Percentiles rank a stretch among this genome's conserved stretches.
Conservation (phyloP, 2,329 filamentous ascomycete species). For the Colletotrichum sidae region DNA sequence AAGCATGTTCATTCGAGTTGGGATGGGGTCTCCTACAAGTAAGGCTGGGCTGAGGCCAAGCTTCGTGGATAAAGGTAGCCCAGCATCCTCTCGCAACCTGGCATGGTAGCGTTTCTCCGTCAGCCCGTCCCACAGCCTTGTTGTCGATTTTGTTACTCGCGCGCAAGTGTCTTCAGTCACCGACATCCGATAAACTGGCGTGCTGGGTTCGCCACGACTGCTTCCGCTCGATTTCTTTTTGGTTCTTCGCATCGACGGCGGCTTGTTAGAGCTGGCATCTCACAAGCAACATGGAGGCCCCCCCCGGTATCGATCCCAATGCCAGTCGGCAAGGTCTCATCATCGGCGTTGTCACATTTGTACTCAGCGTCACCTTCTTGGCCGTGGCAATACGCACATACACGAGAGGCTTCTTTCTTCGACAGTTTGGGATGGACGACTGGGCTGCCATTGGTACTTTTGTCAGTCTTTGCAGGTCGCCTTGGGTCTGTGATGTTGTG, state of each 20-base stretch:
- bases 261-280: not conserved
- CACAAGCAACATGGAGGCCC: conserved; percentile 27
- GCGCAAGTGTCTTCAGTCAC: no score
- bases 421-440: conserved; percentile 44
- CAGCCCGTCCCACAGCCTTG: conserved; percentile 1
- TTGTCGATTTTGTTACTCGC: not conserved
- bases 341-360: conserved; percentile 2
- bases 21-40: not conserved
- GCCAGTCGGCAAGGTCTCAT: conserved; percentile 11
- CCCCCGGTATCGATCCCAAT: conserved; percentile 20
- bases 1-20: not conserved
- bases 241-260: not conserved
- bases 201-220: not conserved
- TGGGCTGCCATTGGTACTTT: conserved; percentile 41
- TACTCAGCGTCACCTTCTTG: conserved; percentile 28
- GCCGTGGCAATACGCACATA: conserved; percentile 37
- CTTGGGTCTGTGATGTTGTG: not conserved
- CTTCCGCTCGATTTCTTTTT: not conserved
- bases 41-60: not conserved
- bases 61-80: conserved; percentile 17
- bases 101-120: not conserved
- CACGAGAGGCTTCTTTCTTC: conserved; percentile 41
- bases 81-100: not conserved
- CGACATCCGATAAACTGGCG: not conserved
- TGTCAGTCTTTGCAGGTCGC: conserved; percentile 35